Evolutionary conservation across 352 stramenopile genomes (phyloP).

Genomic region (Globisporangium emineosum): DNA sequence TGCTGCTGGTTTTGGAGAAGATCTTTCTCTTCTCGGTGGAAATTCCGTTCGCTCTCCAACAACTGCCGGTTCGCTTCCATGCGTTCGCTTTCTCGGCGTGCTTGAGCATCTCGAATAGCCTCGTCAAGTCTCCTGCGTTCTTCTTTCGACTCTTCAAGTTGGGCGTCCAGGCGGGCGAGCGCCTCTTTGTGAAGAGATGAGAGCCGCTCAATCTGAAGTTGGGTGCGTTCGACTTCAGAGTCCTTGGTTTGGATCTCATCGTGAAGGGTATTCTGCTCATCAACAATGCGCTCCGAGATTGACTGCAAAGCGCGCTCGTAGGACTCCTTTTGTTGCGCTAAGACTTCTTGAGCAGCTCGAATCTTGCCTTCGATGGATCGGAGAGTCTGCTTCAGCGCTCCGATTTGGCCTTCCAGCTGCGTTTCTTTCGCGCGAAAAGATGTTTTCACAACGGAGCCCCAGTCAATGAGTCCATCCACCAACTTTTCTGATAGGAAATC

Average conservation of each 20-base stretch:
- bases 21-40: conserved; percentile 65
- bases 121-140: conserved; percentile 52
- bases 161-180: conserved; percentile 39
- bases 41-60: conserved; percentile 59
- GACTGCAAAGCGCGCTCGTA: conserved; percentile 57
- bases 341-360: conserved; percentile 47
- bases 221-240: conserved; percentile 48
- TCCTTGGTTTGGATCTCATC: conserved; percentile 65
- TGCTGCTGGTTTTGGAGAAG: conserved; percentile 64
- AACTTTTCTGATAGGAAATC: conserved; percentile 51
- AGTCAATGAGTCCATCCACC: conserved; percentile 53
- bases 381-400: conserved; percentile 41
- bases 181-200: conserved; percentile 58
- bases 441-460: conserved; percentile 44
- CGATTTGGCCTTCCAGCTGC: conserved; percentile 34
- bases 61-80: conserved; percentile 48
- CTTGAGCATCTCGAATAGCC: conserved; percentile 31
- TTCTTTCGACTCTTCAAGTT: conserved; percentile 56
- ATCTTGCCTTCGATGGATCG: conserved; percentile 56
- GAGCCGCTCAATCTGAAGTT: conserved; percentile 54
- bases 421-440: conserved; percentile 45
- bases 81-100: conserved; percentile 43
- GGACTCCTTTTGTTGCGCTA: conserved; percentile 60
- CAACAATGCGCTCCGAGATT: conserved; percentile 47
- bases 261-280: conserved; percentile 39